A percentile compares a stretch with the other conserved stretches of the same genome.
Evolutionary conservation across 2,329 filamentous ascomycete genomes (phyloP).

Genomic region (Monilinia fructicola): DNA sequence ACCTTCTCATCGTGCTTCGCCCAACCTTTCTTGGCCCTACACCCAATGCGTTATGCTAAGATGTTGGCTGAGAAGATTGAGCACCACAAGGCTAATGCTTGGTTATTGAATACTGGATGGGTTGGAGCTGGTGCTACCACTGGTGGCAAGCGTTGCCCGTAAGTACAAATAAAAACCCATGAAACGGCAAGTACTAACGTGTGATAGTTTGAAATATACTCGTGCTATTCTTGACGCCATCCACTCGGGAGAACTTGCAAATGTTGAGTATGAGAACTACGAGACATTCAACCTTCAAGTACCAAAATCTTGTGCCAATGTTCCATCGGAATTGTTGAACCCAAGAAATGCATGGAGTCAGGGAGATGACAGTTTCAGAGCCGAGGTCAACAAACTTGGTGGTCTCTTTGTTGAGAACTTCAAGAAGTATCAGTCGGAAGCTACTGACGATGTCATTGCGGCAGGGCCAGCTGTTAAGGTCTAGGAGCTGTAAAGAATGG

Average conservation of each 20-base stretch:
- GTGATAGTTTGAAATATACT: conserved; percentile 78
- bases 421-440: conserved; percentile 86
- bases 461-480: conserved; percentile 51
- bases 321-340: conserved; percentile 91
- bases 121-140: conserved; percentile 87
- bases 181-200: conserved; percentile 25
- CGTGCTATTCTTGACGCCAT: conserved; percentile 97
- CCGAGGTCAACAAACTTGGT: conserved; percentile 88
- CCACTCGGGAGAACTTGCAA: conserved; percentile 92
- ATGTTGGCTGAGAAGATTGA: conserved; percentile 99
- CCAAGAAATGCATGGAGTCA: conserved; percentile 90
- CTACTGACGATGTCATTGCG: conserved; percentile 74
- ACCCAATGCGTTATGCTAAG: conserved; percentile 98
- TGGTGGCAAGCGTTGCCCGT: conserved; percentile 91
- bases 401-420: conserved; percentile 95
- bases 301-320: conserved; percentile 86
- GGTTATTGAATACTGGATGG: conserved; percentile 98
- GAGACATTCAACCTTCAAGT: conserved; percentile 95
- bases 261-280: conserved; percentile 91
- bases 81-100: conserved; percentile 91
- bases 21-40: conserved; percentile 96
- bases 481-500: conserved; percentile 4
- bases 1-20: conserved; percentile 99
- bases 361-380: conserved; percentile 75
- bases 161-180: conserved; percentile 27